Evolutionary conservation across 129 eudicot genomes (phyloP).

Genomic region (Lonicera japonica): DNA sequence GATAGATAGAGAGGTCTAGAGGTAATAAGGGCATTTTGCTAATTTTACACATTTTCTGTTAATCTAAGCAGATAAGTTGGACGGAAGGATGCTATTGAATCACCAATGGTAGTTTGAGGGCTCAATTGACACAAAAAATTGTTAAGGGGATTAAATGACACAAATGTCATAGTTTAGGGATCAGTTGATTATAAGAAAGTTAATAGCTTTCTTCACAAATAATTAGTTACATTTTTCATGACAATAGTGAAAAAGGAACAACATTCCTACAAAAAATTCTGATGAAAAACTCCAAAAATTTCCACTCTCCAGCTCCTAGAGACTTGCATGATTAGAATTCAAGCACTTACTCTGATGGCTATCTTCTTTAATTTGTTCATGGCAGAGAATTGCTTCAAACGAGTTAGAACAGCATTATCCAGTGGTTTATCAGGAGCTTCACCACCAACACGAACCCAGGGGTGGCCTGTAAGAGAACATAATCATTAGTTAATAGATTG

Average conservation of each 20-base stretch:
- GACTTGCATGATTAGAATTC: not conserved
- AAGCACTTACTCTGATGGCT: conserved; percentile 54
- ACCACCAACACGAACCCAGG: conserved; percentile 80
- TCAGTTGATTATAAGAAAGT: not conserved
- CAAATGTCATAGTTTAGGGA: too few relatives aligned
- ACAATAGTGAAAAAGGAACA: too few relatives aligned
- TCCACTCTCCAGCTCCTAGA: not conserved
- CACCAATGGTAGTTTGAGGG: too few relatives aligned
- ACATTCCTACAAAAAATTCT: too few relatives aligned
- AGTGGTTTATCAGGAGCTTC: conserved; percentile 85
- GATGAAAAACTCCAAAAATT: too few relatives aligned
- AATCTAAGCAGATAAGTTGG: too few relatives aligned
- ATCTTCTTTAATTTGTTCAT: conserved; percentile 92
- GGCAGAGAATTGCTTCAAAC: conserved; percentile 89
- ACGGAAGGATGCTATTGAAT: too few relatives aligned
- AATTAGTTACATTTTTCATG: not conserved
- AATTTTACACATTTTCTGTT: too few relatives aligned
- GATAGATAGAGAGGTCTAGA: too few relatives aligned
- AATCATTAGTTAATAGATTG: conserved; percentile 3
- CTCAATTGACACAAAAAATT: too few relatives aligned
- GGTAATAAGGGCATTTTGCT: too few relatives aligned
- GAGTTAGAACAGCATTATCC: conserved; percentile 72
- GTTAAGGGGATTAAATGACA: too few relatives aligned
- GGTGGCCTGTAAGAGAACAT: conserved; percentile 50
- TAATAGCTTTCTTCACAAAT: not conserved